phyloP scores from a whole-genome alignment of 179 eudicot species.

The Heliamphora ciliata region DNA sequence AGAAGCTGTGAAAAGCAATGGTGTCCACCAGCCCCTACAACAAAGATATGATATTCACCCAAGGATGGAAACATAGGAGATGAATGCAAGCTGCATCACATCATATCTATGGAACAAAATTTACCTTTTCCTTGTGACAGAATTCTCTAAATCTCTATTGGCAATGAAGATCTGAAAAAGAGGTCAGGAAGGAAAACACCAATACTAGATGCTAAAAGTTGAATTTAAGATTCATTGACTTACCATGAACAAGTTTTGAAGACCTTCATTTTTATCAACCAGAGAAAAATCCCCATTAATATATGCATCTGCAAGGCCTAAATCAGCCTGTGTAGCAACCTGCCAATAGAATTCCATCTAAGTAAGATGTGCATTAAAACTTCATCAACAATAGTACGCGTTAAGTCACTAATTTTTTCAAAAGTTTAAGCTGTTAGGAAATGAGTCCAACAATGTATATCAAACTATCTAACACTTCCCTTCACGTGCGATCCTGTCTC shows the following conservation, averaged over 20 bases:
- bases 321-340: conserved; percentile 86
- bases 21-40: conserved; percentile 94
- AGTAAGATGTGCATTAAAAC: neutral
- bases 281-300: conserved; percentile 85
- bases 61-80: conserved; percentile 1
- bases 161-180: conserved; percentile 58
- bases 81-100: neutral
- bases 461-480: too few species aligned
- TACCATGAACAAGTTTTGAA: conserved; percentile 78
- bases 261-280: conserved; percentile 76
- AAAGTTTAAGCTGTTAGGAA: too few species aligned
- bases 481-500: too few species aligned
- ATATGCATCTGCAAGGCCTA: conserved; percentile 97
- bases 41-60: neutral
- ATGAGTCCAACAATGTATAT: too few species aligned
- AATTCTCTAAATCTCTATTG: conserved; percentile 49
- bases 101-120: neutral
- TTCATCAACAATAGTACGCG: neutral
- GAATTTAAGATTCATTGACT: conserved; percentile 6
- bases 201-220: neutral
- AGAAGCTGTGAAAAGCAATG: conserved; percentile 70
- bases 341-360: conserved; percentile 20
- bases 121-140: conserved; percentile 46
- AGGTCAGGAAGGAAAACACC: conserved; percentile 2
- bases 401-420: too few species aligned